phyloP scores from a whole-genome alignment of 164 flowering plant genomes.

The Umbellularia californica region DNA sequence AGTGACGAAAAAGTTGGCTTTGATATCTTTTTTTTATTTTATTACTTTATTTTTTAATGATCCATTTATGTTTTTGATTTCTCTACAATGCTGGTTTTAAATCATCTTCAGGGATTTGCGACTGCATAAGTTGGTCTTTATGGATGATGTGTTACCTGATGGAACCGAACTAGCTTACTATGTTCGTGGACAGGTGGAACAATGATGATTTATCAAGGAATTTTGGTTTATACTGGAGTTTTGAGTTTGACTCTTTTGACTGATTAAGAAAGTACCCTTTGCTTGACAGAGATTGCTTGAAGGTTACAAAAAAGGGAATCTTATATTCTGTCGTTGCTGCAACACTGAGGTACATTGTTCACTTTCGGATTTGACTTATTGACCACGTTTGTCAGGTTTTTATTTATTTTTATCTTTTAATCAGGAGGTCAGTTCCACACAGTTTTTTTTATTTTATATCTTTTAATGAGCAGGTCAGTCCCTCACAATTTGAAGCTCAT shows the following conservation, averaged over 20 bases:
- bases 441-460: conserved; percentile 14
- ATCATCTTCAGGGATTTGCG: conserved; percentile 57
- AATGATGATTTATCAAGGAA: neutral
- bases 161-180: conserved; percentile 81
- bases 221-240: neutral
- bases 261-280: conserved; percentile 3
- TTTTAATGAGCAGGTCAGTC: conserved; percentile 65
- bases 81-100: neutral
- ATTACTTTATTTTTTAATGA: neutral
- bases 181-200: conserved; percentile 61
- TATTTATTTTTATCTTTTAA: neutral
- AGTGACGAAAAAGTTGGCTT: conserved; percentile 69
- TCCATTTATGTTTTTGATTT: neutral
- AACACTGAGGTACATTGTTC: conserved; percentile 45
- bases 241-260: neutral
- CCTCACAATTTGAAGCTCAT: conserved; percentile 94
- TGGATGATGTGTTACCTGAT: conserved; percentile 64
- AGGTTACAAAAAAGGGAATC: conserved; percentile 71
- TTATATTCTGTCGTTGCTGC: conserved; percentile 73
- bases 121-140: conserved; percentile 76
- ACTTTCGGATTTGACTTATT: neutral
- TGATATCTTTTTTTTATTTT: neutral
- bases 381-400: neutral
- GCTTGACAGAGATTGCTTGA: conserved; percentile 51
- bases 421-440: neutral